Base-by-base conservation (phyloP, 768 basidiomycete species). In the Epithele typhae region DNA sequence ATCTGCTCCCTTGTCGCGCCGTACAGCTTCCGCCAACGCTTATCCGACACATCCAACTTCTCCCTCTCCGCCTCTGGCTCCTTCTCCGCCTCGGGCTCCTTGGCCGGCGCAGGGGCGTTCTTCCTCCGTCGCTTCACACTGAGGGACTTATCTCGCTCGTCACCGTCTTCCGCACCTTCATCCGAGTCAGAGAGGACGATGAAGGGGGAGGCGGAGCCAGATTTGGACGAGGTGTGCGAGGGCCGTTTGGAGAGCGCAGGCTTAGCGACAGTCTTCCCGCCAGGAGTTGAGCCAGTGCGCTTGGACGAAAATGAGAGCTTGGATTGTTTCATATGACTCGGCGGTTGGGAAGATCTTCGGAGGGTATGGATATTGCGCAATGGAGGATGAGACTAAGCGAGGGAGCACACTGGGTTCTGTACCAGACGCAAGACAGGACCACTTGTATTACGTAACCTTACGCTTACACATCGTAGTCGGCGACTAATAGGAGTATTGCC, bases 1-100 rank as follows among this genome's bases (percentile, higher is more conserved):
- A 81, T 84, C 57, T 73, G 76, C 34, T 59, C 57, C 53, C 68
- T 72, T 4, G 76, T 75, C 32, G 69, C 68, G 21, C 59, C 68
- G 59, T 75, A 74, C 17, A 79, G 65, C 42, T 70, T 69, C n/a
- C 64, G 67, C 69, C 79, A 90, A 42, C 52, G 42, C 46, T 38
- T 53, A 37, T 56, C 51, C 17, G 32, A 19, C 18, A 37, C 12
- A 34, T 43, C 30, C 24, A 46, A 34, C 34, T 34, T 45, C 40
- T 48, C 40, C 43, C 34, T 44, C 43, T 53, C 39, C 42, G 27
- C 36, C 14, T 17, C 21, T 19, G 12, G n/a, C 7, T 49, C 45
- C 45, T 36, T 4, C 18, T 41, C 42, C 15, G 7, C 27, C 27
- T 30, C 8, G 14, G n/a, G n/a, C n/a, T n/a, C n/a, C n/a, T n/a